phyloP scores from a whole-genome alignment of 805 yeast genomes.

The Starmerella apis region DNA sequence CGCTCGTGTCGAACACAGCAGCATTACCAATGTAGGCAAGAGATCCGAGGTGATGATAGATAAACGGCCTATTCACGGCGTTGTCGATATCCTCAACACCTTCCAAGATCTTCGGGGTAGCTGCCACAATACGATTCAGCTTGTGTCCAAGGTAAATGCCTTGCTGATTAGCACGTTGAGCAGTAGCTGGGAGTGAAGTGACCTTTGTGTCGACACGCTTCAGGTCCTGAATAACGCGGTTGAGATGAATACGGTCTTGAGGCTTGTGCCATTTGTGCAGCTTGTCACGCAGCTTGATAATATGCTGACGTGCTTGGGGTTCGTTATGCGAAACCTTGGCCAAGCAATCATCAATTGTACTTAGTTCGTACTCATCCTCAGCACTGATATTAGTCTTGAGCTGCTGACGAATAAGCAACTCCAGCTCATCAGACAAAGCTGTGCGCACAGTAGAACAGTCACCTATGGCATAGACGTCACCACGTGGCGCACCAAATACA shows the following conservation, averaged over 20 bases:
- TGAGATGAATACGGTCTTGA: constrained; percentile 35
- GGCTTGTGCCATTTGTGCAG: constrained; percentile 20
- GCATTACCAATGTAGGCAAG: constrained; percentile 61
- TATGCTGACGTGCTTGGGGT: constrained; percentile 25
- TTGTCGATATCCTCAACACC: constrained; percentile 47
- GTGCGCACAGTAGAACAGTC: constrained; percentile 61
- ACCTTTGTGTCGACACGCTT: constrained; percentile 51
- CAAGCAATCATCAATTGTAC: constrained; percentile 17
- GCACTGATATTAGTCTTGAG: constrained; percentile 35
- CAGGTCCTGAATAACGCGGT: constrained; percentile 42
- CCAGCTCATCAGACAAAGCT: constrained; percentile 46
- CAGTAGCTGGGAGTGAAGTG: constrained; percentile 62
- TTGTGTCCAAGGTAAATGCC: constrained; percentile 57
- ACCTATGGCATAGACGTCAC: constrained; percentile 62
- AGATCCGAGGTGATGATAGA: constrained; percentile 54
- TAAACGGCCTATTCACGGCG: constrained; percentile 47
- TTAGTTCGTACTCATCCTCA: constrained; percentile 20
- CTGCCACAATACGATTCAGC: constrained; percentile 41
- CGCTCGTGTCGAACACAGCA: constrained; percentile 58
- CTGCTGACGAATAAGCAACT: constrained; percentile 39
- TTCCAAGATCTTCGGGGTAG: constrained; percentile 22
- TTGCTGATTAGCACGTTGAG: constrained; percentile 64
- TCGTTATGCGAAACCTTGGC: constrained; percentile 19
- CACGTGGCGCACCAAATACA: constrained; percentile 56
- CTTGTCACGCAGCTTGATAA: constrained; percentile 22